Evolutionary conservation across 2,329 filamentous ascomycete genomes (phyloP), one percentile per base, ranked within the genome.

Genomic region (Triangularia setosa): DNA sequence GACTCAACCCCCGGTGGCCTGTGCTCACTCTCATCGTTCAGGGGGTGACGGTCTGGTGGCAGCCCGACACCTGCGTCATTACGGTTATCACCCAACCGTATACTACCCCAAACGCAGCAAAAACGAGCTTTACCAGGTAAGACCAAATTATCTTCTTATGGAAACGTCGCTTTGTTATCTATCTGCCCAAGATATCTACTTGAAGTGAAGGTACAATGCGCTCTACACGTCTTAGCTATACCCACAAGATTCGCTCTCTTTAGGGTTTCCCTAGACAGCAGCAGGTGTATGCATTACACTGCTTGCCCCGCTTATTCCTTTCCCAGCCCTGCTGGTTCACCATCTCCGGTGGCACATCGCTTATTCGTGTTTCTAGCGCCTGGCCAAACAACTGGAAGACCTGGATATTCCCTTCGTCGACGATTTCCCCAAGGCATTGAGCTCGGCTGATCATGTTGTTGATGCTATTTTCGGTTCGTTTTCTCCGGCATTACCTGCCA

Each of bases 1-100:
- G 27, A 44, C 56, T 67, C 59, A 61, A 18, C 14, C 23, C 33
- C 7, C 28, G 61, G 62, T 67, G 61, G 66, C 59, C 65, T 67
- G 61, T 48, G 68, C 54, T 61, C 64, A 70, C 40, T 68, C 69
- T 70, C 57, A 67, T 60, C n/a, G 84, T 84, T 53, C 30, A 93
- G 92, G 95, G 67, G 95, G 95, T 40, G 95, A 99, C 76, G 95
- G 95, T 2, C 86, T 99, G 2, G 95, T 99, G 27, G 93, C 94
- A 57, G 95, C 95, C 61, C 88, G 95, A 25, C 95, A 99, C 77
- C 84, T 99, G 4, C 87, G 87, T 75, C 91, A 97, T 74, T 98
- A 96, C 75, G 94, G 95, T 67, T 99, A 98, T 78, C 85, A 86
- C 24, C 93, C 94, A 3, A 90, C 87, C 8, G 83, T 99, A 54